Evolutionary conservation across 305 asterid genomes (phyloP).

Genomic region (Fraxinus ornus): DNA sequence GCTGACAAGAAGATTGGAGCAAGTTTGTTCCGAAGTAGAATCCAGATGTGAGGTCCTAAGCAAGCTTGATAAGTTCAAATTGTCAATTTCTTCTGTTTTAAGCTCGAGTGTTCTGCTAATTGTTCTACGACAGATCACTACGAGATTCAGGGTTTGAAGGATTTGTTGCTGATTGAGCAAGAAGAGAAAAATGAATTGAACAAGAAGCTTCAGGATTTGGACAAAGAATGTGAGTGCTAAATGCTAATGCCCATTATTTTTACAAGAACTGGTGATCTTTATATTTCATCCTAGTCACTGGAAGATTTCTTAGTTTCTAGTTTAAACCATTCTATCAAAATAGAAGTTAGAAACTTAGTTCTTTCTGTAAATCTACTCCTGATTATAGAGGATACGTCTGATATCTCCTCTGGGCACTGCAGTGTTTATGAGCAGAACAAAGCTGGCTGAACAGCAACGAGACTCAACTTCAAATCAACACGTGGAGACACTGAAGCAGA

Average conservation of each 20-base stretch:
- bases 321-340: neutral
- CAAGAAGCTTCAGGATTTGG: slow-evolving; percentile 37
- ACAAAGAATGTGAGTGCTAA: slow-evolving; percentile 39
- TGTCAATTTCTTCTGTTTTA: neutral
- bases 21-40: slow-evolving; percentile 35
- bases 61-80: neutral
- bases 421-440: slow-evolving; percentile 38
- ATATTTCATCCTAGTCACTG: neutral
- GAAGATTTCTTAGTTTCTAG: neutral
- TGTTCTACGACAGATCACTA: slow-evolving; percentile 29
- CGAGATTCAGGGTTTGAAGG: slow-evolving; percentile 47
- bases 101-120: neutral
- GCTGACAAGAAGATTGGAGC: slow-evolving; percentile 30
- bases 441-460: slow-evolving; percentile 32
- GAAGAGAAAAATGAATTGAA: slow-evolving; percentile 39
- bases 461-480: slow-evolving; percentile 37
- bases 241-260: slow-evolving; percentile 3
- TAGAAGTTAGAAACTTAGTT: neutral
- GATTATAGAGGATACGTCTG: neutral
- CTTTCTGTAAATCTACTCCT: neutral
- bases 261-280: neutral
- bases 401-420: neutral
- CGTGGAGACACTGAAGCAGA: slow-evolving; percentile 41
- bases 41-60: slow-evolving; percentile 28
- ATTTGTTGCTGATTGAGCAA: slow-evolving; percentile 39